Conservation (phyloP, 1,284 basidiomycete species). For the Pulveroboletus sp. region DNA sequence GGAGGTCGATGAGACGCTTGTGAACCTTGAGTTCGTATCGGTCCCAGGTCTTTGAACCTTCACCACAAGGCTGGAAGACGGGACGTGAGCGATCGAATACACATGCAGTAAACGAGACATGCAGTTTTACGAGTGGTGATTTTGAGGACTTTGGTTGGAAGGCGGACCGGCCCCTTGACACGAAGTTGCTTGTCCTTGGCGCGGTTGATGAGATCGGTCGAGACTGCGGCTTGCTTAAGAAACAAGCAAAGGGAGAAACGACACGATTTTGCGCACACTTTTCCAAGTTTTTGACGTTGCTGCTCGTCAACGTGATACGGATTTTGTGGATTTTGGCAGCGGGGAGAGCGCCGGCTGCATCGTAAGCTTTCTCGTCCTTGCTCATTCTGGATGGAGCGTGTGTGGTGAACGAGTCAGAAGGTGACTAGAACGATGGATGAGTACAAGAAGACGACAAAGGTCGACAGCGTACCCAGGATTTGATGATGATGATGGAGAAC, state of each 20-base stretch:
- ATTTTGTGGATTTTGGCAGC: constrained; percentile 98
- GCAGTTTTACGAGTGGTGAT: constrained; percentile 99
- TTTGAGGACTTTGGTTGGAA: constrained; percentile 98
- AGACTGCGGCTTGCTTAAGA: constrained; percentile 61
- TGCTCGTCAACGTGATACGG: constrained; percentile 97
- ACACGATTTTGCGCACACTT: constrained; percentile 68
- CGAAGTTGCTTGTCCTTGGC: constrained; percentile 99
- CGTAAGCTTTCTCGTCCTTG: constrained; percentile 98
- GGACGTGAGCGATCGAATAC: constrained; percentile 3
- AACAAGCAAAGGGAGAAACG: too few relatives aligned
- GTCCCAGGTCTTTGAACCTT: constrained; percentile 99
- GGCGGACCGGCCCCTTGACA: constrained; percentile 98
- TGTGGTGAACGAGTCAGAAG: constrained; percentile 67
- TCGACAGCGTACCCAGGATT: constrained; percentile 27
- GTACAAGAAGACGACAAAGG: neutral
- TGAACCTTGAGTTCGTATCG: constrained; percentile 99
- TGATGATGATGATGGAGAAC: constrained; percentile 16
- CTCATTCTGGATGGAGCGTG: constrained; percentile 70
- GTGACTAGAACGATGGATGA: constrained; percentile 52
- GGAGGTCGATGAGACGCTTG: constrained; percentile 99
- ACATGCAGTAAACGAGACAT: constrained; percentile 35
- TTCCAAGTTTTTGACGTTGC: constrained; percentile 98
- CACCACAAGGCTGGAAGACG: constrained; percentile 87
- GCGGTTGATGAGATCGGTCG: constrained; percentile 93
- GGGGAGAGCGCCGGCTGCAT: constrained; percentile 86